Base-by-base conservation (phyloP, 1,284 basidiomycete species). In the Earliella scabrosa region DNA sequence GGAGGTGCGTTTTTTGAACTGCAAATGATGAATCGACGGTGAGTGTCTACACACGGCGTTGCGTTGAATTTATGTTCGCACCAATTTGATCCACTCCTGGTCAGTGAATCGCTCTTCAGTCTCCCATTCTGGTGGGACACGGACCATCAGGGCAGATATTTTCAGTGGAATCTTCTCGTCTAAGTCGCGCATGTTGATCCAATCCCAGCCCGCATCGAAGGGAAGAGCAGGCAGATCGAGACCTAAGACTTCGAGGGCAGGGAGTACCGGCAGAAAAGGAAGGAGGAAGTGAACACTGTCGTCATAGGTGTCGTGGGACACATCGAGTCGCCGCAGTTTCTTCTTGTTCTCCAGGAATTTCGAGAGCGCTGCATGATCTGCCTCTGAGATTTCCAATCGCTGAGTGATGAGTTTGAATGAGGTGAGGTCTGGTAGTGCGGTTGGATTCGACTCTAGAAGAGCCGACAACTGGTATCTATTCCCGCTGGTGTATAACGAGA, bases 391-490 rank as follows among this genome's bases (percentile, higher is more conserved):
- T 46, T 18, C 18, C 38, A 23, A 10, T 40, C 29, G 10, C 24
- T 43, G 7, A 58, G 24, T 43, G 4, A 60, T 32, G n/a, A 60
- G 43, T 39, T 58, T 60, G 52, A 64, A 54, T 4, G 63, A 60
- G 4, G 51, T 49, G 21, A 64, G 34, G 9, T 46, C 31, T 1
- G 58, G 60, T 5, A 64, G 36, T 6, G 58, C 50, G 7, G 39
- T 45, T 16, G 49, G 31, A 20, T 50, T 32, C 38, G 39, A 36
- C 27, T 18, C 21, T 39, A 16, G 48, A 9, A 23, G 2, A 24
- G 27, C 27, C 16, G 14, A 23, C 21, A 27, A 34, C 29, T 11
- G 35, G 18, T 20, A 39, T 11, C 18, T 9, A 8, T 18, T 27
- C 39, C 14, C 39, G 18, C 13, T 23, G 10, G 6, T 24, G 21